Percentiles rank a stretch among this genome's conserved stretches.
phyloP scores from a whole-genome alignment of 1,139 yeast species.

The Candida pseudoviswanathii region DNA sequence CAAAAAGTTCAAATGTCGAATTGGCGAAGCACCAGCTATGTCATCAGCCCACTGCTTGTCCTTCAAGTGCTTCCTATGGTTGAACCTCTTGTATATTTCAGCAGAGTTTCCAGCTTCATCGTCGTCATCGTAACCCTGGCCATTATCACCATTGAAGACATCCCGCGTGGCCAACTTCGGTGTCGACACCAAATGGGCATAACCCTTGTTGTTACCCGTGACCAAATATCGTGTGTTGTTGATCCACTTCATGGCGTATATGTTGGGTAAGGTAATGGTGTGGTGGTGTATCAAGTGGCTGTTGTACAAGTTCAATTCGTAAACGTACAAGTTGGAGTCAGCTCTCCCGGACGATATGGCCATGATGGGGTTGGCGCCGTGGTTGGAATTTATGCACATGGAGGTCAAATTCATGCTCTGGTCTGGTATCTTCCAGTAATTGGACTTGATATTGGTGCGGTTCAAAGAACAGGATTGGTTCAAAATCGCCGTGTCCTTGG shows the following conservation, averaged over 20 bases:
- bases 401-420: slow-evolving; percentile 57
- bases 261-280: slow-evolving; percentile 70
- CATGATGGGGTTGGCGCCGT: slow-evolving; percentile 37
- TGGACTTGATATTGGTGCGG: slow-evolving; percentile 51
- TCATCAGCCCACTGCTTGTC: slow-evolving; percentile 25
- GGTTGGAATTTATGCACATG: slow-evolving; percentile 35
- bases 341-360: slow-evolving; percentile 67
- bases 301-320: slow-evolving; percentile 50
- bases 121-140: slow-evolving; percentile 28
- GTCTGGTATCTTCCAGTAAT: slow-evolving; percentile 77
- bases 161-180: slow-evolving; percentile 40
- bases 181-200: slow-evolving; percentile 66
- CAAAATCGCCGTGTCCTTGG: slow-evolving; percentile 34
- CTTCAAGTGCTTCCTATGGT: slow-evolving; percentile 64
- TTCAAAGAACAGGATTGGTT: slow-evolving; percentile 46
- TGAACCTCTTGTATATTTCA: slow-evolving; percentile 71
- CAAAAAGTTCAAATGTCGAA: slow-evolving; percentile 32
- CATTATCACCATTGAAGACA: slow-evolving; percentile 18
- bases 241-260: slow-evolving; percentile 69
- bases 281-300: slow-evolving; percentile 68
- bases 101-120: slow-evolving; percentile 53
- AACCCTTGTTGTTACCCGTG: slow-evolving; percentile 73
- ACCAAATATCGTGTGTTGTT: slow-evolving; percentile 40
- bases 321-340: slow-evolving; percentile 63
- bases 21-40: slow-evolving; percentile 19